phyloP scores from a whole-genome alignment of 495 filamentous ascomycete species.

The Parmelia sp. region DNA sequence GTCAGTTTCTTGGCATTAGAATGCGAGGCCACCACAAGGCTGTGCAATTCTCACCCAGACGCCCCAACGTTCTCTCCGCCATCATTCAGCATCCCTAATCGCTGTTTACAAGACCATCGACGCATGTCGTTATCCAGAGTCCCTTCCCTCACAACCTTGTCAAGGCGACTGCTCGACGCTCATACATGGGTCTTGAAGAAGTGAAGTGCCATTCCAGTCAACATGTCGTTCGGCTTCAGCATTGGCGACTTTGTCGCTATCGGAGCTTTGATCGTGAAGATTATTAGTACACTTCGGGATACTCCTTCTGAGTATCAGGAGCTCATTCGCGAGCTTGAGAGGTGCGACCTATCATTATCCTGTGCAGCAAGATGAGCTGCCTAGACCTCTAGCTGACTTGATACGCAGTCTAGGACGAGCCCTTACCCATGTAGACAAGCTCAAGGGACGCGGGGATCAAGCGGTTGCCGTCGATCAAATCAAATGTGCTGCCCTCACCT shows the following conservation, averaged over 20 bases:
- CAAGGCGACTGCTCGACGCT: neutral
- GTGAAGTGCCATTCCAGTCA: neutral
- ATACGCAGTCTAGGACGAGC: conserved; percentile 11
- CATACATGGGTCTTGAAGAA: neutral
- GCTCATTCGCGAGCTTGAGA: conserved; percentile 20
- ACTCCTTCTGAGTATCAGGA: conserved; percentile 22
- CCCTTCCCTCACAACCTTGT: neutral
- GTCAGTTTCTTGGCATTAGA: too few species aligned
- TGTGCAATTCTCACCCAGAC: too few species aligned
- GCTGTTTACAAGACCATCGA: neutral
- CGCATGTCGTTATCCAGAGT: neutral
- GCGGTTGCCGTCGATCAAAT: conserved; percentile 14
- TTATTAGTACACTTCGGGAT: conserved; percentile 8
- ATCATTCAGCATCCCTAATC: too few species aligned
- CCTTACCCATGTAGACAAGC: conserved; percentile 20
- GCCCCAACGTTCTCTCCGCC: too few species aligned
- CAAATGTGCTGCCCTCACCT: conserved; percentile 20
- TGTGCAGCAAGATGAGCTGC: neutral
- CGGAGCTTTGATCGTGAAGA: conserved; percentile 17
- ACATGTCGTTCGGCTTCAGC: conserved; percentile 12
- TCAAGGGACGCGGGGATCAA: neutral
- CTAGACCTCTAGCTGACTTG: neutral
- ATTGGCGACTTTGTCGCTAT: conserved; percentile 27
- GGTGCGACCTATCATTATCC: neutral
- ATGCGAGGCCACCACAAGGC: too few species aligned